Base-by-base conservation (phyloP, 163 green algal species). In the Prototheca cutis region DNA sequence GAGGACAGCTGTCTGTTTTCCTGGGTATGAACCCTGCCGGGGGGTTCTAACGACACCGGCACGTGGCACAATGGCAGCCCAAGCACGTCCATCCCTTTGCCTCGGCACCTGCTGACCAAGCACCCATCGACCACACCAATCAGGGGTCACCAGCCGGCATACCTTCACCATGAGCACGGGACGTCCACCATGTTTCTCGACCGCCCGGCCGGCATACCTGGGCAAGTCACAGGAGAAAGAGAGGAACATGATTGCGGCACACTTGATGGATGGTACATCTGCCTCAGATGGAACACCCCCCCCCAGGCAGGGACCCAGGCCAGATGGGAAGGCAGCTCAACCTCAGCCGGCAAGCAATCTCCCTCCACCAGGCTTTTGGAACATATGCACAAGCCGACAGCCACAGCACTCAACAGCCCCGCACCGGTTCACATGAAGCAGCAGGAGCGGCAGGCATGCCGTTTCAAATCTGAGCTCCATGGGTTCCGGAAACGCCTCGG, bases 391-490 rank as follows among this genome's bases (percentile, higher is more conserved):
- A n/a, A n/a, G n/a, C n/a, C n/a, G n/a, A n/a, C n/a, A n/a, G n/a
- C n/a, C n/a, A n/a, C n/a, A n/a, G n/a, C n/a, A n/a, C n/a, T n/a
- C n/a, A n/a, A n/a, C n/a, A n/a, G n/a, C n/a, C n/a, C n/a, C 48
- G 0, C 29, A 60, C 40, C 86, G 70, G 77, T 93, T 91, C 40
- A 94, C 82, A 53, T 95, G 87, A 58, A 95, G 79, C 60, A 95
- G 85, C 71, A 95, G 62, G 64, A 92, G 90, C 4, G 87, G 87
- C 24, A 47, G 40, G 57, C 74, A 70, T 18, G 95, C 83, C 0
- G 62, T 48, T 71, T 94, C 87, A 72, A 84, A 90, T 58, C 86
- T 84, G 29, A 94, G 70, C 55, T 80, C 62, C 66, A 94, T 91
- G 15, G 78, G 76, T 2, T 48, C 24, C 0, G 78, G 80, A 54